Evolutionary conservation across 129 eudicot species (phyloP), one percentile per base, ranked within the genome.

Genomic region (Centella asiatica): DNA sequence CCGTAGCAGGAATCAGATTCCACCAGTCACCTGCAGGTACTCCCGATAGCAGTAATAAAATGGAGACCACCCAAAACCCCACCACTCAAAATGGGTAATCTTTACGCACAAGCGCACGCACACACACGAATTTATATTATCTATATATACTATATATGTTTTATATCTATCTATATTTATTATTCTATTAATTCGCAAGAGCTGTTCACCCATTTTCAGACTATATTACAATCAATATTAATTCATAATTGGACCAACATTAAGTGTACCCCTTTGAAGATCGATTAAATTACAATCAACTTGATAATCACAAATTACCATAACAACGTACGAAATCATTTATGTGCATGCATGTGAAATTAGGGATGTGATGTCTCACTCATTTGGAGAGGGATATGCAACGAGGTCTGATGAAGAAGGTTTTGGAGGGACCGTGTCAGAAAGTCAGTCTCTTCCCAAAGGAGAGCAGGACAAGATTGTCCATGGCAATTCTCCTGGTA

Each of bases 371-470:
- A 88, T 88, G 87, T 73, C 86, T 0, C 61, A 79, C 27, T 74
- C 87, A 6, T 79, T 72, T 36, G 96, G 94, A 29, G 88, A 74
- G 66, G 89, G 81, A 2, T 85, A 89, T 51, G 75, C 95, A 0
- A 85, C 95, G 32, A 77, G 97, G 72, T 77, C 83, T 2, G 88
- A 85, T 14, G 95, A 89, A 27, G 97, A 89, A 76, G 95, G 97
- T 1, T 85, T 85, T 20, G 97, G 97, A 55, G 97, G 97, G 4
- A 50, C 61, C 1, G 76, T 78, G 20, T 82, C 78, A 0, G 69
- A 82, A 13, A 85, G 78, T 8, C 93, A 84, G 45, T 70, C 80
- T 20, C 28, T 68, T 24, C 56, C 78, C 17, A 66, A 67, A 24
- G 84, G 67, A 0, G 80, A 73, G 1, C 72, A 77, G 32, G 83